Evolutionary conservation across 345 rosid genomes (phyloP), one percentile per base, ranked within the genome.

Genomic region (Eucalyptus grandis): DNA sequence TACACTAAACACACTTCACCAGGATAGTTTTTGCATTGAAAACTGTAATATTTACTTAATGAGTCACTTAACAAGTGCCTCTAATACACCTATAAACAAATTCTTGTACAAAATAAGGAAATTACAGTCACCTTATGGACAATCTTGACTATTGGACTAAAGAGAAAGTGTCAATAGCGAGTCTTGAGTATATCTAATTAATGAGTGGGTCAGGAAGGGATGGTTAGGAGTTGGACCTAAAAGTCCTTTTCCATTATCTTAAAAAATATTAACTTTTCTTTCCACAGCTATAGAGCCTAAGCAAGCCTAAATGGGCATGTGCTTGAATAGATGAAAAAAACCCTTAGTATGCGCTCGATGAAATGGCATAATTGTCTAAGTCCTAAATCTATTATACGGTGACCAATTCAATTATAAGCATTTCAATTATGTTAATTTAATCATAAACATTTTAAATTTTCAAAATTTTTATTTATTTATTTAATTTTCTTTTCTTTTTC

Each of bases 401-500:
- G 2, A 3, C 37, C 34, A 65, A 65, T 65, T 65, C 11, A 14
- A 31, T 65, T 8, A 14, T 65, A n/a, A 65, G 9, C 10, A 30
- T 65, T n/a, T 65, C 2, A 65, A 60, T 60, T 65, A 14, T n/a
- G 10, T 65, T 19, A 14, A 7, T 65, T 65, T 65, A 65, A 14
- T 65, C 19, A 30, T 14, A 14, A 65, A 30, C 4, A 15, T 65
- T n/a, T 14, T 30, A 14, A 56, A 56, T 4, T 24, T 56, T 22
- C 6, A 24, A 21, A 22, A 9, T 4, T 0, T 54, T 22, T 54
- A 22, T 54, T 22, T 56, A 4, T 56, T 22, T 56, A 3, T 54
- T 21, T 7, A 0, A 2, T 16, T 16, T 16, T 6, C 0, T 5
- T 15, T 15, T 6, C 43, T 1, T 40, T 40, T 40, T 40, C 43